Evolutionary conservation across 805 yeast species (phyloP).

Genomic region (Candida nitratophila): DNA sequence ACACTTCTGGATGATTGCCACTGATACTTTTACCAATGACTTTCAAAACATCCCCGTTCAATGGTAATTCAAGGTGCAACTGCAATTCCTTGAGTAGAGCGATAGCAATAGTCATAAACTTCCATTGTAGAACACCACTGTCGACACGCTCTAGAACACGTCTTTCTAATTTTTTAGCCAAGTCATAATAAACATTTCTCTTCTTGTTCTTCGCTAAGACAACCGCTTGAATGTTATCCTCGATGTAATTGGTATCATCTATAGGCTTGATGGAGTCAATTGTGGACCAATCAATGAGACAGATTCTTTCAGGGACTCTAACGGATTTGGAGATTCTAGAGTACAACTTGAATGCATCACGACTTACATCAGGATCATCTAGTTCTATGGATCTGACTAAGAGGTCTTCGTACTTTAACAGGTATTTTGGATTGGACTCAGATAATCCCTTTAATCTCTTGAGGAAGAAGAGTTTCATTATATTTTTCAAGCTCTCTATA

Average conservation of each 20-base stretch:
- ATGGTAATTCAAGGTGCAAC: constrained; percentile 40
- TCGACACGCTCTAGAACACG: constrained; percentile 21
- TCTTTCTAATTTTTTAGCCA: constrained; percentile 36
- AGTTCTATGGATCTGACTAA: constrained; percentile 48
- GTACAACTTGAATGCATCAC: constrained; percentile 47
- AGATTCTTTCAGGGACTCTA: constrained; percentile 43
- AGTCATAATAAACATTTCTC: constrained; percentile 33
- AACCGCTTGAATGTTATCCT: constrained; percentile 51
- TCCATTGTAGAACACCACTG: constrained; percentile 43
- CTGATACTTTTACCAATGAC: constrained; percentile 39
- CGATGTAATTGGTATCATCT: constrained; percentile 39
- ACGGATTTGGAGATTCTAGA: constrained; percentile 31
- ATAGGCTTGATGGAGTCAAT: constrained; percentile 52
- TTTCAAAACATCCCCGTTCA: constrained; percentile 32
- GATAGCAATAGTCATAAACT: constrained; percentile 38
- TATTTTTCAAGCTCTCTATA: constrained; percentile 53
- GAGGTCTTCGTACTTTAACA: constrained; percentile 39
- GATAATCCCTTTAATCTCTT: constrained; percentile 53
- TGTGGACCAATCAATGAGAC: constrained; percentile 40
- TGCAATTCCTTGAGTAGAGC: constrained; percentile 47
- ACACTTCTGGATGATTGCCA: constrained; percentile 49
- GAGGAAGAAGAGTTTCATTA: constrained; percentile 49
- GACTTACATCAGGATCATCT: constrained; percentile 49
- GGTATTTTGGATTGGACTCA: constrained; percentile 47
- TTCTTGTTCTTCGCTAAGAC: constrained; percentile 57